Base-by-base conservation (phyloP, 2,329 filamentous ascomycete genomes). In the Herpotrichia juniperi region DNA sequence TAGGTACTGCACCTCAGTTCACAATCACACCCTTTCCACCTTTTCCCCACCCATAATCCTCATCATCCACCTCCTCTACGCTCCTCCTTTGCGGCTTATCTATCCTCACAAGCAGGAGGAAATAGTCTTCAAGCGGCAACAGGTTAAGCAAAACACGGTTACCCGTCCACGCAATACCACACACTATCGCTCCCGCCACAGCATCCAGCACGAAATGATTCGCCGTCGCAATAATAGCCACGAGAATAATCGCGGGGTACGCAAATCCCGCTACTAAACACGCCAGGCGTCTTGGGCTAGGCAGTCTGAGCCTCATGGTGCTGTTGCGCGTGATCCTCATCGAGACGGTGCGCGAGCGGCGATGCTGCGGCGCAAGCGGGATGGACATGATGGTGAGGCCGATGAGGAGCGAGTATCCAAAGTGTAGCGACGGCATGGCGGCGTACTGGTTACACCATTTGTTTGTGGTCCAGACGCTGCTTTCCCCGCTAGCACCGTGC, bases 361-460 rank as follows among this genome's bases (percentile, higher is more conserved):
- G 70, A 48, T 85, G 81, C 19, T 81, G 76, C 21, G 81, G 78
- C 9, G 80, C 74, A 1, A 90, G 76, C 1, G 88, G 88, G 42
- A 90, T 82, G 1, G 83, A 84, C 60, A 84, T 82, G 51, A 90
- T 80, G 3, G 87, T 90, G 11, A 90, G 73, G 7, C 88, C 88
- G 64, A 91, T 86, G 62, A 91, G 81, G 25, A 91, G 81, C 3
- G 86, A 87, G 74, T 91, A 91, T 2, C 88, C 88, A 64, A 91
- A 91, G 69, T 91, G 88, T 14, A 91, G 79, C 0, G 85, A 88
- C 1, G 88, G 88, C 88, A 91, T 91, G 7, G 88, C 88, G 81
- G 85, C 87, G 70, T 90, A 90, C 72, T 90, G 87, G 68, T 90
- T 90, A 73, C 87, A 90, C 71, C 90, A 90, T 54, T 79, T 82